Evolutionary conservation across 331 rosid species (phyloP), one percentile per base, ranked within the genome.

Genomic region (Pyrus hybrid): DNA sequence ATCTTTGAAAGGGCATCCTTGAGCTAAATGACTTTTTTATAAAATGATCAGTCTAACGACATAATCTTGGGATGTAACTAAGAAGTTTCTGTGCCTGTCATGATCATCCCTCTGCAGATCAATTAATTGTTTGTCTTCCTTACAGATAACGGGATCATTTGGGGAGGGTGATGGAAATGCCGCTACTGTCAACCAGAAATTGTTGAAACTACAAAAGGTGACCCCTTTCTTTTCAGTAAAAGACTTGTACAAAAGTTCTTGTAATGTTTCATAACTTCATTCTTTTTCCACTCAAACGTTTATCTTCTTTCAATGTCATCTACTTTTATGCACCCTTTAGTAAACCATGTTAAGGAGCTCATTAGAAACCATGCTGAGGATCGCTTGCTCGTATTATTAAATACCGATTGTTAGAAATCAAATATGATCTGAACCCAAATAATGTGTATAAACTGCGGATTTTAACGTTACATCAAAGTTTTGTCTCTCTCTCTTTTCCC

Each of bases 131-230:
- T 76, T 64, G 26, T 63, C 47, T 57, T 57, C 43, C 60, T 83
- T 68, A 54, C 90, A 88, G 93, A 54, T 85, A 18, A 82, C 83
- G 80, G 84, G 75, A 33, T 87, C 96, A 51, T 76, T 83, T 22
- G 67, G 45, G 82, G 82, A 76, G 73, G 76, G 79, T 63, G 23
- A n/a, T 33, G 74, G 76, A 30, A 71, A 76, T 82, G 86, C 81
- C 79, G 76, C 86, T 82, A 74, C 58, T 30, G 33, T 76, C 78
- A 82, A 78, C 71, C 83, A 77, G 76, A 90, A 84, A 63, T 68
- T 88, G 69, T 84, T 70, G 73, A 73, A 54, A 65, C 79, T 87
- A 66, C 80, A 72, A 79, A 88, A 87, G 97, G 99, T 93, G 75
- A 68, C 53, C 70, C 30, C 73, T 76, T 25, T 56, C 62, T 56